These are phyloP conservation scores for Steccherinum ochraceum DNA, from an alignment of 768 basidiomycete species.

Conservation along the genomic window DNA sequence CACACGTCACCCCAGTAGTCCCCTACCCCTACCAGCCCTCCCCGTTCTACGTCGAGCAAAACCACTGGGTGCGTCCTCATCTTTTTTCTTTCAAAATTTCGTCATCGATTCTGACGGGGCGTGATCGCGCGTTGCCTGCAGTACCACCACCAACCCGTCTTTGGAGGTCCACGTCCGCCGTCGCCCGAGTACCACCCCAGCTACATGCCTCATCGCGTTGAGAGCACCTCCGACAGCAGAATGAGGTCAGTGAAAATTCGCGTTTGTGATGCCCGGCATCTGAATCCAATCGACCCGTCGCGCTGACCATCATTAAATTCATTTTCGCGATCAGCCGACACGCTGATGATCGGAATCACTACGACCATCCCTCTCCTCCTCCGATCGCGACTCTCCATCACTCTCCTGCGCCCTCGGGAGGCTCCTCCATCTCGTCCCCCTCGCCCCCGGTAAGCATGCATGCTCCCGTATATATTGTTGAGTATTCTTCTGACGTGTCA, in stretches of 20 bases:
- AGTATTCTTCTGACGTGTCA: conserved; percentile 31
- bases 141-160: conserved; percentile 15
- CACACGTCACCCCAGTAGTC: conserved; percentile 8
- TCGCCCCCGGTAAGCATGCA: conserved; percentile 38
- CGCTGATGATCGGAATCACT: conserved; percentile 34
- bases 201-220: conserved; percentile 49
- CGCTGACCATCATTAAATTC: conserved; percentile 13
- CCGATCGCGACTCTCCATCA: conserved; percentile 46
- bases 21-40: background rate
- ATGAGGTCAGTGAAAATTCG: conserved; percentile 23
- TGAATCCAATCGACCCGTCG: conserved; percentile 20
- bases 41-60: conserved; percentile 1
- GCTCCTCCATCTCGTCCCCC: conserved; percentile 53
- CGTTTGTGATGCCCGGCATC: too few species aligned
- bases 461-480: conserved; percentile 26
- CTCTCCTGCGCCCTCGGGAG: conserved; percentile 56
- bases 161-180: conserved; percentile 6
- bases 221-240: conserved; percentile 24
- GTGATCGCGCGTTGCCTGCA: too few species aligned
- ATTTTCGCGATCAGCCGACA: conserved; percentile 20
- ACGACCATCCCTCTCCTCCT: conserved; percentile 41
- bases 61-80: conserved; percentile 6
- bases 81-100: conserved; percentile 1
- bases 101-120: too few species aligned
- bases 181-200: conserved; percentile 12